phyloP scores from a whole-genome alignment of 73 alveolate genomes.

The Loxodes magnus region DNA sequence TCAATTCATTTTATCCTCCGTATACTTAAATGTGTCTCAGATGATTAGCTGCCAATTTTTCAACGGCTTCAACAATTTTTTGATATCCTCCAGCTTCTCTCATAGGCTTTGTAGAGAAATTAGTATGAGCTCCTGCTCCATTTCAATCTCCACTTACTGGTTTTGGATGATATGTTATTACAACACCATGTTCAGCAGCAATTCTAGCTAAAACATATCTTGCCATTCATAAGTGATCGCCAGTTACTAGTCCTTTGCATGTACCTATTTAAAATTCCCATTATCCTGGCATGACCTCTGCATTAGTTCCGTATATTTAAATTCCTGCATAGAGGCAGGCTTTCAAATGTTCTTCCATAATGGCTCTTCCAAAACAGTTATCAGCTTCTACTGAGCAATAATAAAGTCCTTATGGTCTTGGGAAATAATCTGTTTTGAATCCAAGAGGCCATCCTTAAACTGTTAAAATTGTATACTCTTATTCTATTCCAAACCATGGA shows the following conservation, averaged over 20 bases:
- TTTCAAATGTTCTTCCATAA: constrained; percentile 73
- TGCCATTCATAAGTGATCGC: constrained; percentile 83
- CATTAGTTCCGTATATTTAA: constrained; percentile 76
- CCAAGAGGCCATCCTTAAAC: constrained; percentile 17
- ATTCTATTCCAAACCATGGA: constrained; percentile 94
- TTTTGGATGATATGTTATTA: constrained; percentile 21
- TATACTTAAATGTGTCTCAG: constrained; percentile 23
- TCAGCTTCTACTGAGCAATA: constrained; percentile 80
- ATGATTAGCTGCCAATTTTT: constrained; percentile 24
- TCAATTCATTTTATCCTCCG: constrained; percentile 65
- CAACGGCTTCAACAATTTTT: constrained; percentile 14
- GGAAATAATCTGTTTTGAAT: constrained; percentile 73
- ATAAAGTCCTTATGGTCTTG: constrained; percentile 73
- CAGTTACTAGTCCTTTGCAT: constrained; percentile 74
- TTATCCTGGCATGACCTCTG: constrained; percentile 89
- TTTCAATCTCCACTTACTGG: constrained; percentile 46
- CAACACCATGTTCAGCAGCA: constrained; percentile 37
- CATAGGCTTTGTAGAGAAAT: constrained; percentile 38
- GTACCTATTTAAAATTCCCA: constrained; percentile 92
- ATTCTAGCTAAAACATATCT: constrained; percentile 37
- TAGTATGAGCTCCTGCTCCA: constrained; percentile 90
- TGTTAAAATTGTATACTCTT: constrained; percentile 70
- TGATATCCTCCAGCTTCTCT: constrained; percentile 57
- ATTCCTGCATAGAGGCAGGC: constrained; percentile 70
- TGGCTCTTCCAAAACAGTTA: constrained; percentile 70